Conservation (phyloP, 345 rosid species). For the Gossypium rotundifolium region DNA sequence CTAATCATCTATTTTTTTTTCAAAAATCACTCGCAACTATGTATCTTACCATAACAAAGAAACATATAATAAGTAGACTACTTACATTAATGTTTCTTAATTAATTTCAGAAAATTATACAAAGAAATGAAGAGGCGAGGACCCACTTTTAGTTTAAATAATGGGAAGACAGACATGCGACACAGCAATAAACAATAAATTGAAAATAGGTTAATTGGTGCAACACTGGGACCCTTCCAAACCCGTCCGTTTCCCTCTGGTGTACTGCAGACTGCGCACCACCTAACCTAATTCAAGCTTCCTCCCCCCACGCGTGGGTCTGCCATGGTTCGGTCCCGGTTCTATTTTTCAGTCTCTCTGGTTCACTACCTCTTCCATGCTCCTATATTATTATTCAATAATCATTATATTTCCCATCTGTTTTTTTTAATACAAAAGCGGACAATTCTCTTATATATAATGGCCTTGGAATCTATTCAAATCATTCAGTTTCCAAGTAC, state of each 20-base stretch:
- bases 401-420: neutral
- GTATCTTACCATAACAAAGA: neutral
- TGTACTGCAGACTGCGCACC: neutral
- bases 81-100: neutral
- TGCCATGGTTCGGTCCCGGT: neutral
- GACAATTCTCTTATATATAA: neutral
- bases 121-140: neutral
- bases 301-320: neutral
- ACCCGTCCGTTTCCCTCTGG: neutral
- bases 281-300: neutral
- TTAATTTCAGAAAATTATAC: neutral
- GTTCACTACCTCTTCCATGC: neutral
- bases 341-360: neutral
- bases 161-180: neutral
- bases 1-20: no score
- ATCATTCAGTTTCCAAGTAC: constrained; percentile 3
- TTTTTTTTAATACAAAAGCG: neutral
- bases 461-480: neutral
- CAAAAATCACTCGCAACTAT: no score
- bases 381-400: neutral
- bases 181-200: neutral
- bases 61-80: neutral
- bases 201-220: neutral
- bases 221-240: neutral
- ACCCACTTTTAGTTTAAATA: neutral